phyloP scores from a whole-genome alignment of 2,329 filamentous ascomycete genomes.

The Arthrobotrys iridis region DNA sequence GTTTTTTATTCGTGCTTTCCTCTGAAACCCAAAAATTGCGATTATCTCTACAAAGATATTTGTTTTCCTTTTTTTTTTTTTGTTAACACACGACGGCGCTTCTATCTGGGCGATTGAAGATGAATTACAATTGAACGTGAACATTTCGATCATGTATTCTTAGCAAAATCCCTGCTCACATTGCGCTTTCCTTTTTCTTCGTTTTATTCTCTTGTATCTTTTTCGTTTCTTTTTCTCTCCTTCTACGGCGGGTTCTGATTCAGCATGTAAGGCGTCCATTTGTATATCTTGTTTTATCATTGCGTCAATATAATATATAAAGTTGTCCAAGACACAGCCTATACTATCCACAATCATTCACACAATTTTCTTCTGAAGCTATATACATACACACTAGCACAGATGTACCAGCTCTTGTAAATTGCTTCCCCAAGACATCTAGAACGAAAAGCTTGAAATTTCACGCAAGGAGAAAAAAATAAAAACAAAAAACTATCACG shows the following conservation, averaged over 20 bases:
- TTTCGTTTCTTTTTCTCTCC: slow-evolving; percentile 2
- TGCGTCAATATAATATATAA: slow-evolving; percentile 9
- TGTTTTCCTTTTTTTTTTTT: neutral
- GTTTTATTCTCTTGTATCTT: slow-evolving; percentile 12
- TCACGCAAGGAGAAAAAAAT: neutral
- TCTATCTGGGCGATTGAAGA: slow-evolving; percentile 8
- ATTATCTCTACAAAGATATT: slow-evolving; percentile 39
- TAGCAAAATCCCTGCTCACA: slow-evolving; percentile 24
- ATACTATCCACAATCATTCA: neutral
- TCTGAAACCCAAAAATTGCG: slow-evolving; percentile 32
- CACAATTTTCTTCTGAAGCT: neutral
- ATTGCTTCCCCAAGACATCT: neutral
- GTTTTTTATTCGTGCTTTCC: slow-evolving; percentile 40
- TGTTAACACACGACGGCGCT: slow-evolving; percentile 1
- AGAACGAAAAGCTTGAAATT: neutral
- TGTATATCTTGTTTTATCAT: slow-evolving; percentile 19
- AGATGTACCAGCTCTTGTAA: neutral
- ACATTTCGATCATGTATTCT: slow-evolving; percentile 35
- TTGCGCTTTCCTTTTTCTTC: neutral
- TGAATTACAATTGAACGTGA: neutral
- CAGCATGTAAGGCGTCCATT: slow-evolving; percentile 47
- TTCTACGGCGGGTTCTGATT: slow-evolving; percentile 39
- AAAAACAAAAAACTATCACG: neutral
- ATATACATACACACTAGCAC: no score
- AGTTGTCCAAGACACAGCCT: neutral